Evolutionary conservation across 768 basidiomycete species (phyloP).

Genomic region (Hericium coralloides): DNA sequence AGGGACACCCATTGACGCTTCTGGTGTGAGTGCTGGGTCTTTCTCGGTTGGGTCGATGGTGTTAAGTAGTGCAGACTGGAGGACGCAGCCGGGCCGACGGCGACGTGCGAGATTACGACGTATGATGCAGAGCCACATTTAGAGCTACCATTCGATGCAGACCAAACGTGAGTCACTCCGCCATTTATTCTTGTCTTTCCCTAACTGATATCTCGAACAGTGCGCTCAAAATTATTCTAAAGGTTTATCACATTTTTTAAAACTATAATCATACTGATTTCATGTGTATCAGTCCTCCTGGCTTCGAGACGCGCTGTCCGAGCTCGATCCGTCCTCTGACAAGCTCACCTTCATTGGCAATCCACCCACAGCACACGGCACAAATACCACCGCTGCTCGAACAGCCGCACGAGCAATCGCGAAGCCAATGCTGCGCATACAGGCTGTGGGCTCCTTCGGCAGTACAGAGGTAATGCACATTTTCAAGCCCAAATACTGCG

Average conservation of each 20-base stretch:
- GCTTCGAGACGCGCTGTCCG: constrained; percentile 87
- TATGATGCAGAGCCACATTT: constrained; percentile 76
- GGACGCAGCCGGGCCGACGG: constrained; percentile 73
- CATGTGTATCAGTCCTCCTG: constrained; percentile 57
- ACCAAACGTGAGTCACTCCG: constrained; percentile 40
- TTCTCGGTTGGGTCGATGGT: neutral
- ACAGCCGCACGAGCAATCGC: constrained; percentile 12
- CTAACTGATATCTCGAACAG: constrained; percentile 26
- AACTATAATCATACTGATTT: neutral
- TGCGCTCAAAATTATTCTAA: constrained; percentile 76
- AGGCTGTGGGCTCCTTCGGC: constrained; percentile 75
- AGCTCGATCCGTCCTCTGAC: constrained; percentile 83
- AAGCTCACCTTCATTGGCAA: constrained; percentile 78
- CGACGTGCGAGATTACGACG: constrained; percentile 80
- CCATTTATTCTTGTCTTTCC: constrained; percentile 2
- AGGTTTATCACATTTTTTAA: constrained; percentile 32
- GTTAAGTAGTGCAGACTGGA: constrained; percentile 44
- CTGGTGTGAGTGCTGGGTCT: constrained; percentile 52
- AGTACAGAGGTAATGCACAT: constrained; percentile 62
- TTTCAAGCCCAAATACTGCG: neutral
- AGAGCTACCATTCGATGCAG: constrained; percentile 70
- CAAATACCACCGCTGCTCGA: constrained; percentile 14
- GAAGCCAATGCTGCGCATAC: constrained; percentile 72
- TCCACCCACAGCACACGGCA: constrained; percentile 32
- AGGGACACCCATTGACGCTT: constrained; percentile 70